Conservation (phyloP, 139 green algal species). For the Klebsormidium nitens region DNA sequence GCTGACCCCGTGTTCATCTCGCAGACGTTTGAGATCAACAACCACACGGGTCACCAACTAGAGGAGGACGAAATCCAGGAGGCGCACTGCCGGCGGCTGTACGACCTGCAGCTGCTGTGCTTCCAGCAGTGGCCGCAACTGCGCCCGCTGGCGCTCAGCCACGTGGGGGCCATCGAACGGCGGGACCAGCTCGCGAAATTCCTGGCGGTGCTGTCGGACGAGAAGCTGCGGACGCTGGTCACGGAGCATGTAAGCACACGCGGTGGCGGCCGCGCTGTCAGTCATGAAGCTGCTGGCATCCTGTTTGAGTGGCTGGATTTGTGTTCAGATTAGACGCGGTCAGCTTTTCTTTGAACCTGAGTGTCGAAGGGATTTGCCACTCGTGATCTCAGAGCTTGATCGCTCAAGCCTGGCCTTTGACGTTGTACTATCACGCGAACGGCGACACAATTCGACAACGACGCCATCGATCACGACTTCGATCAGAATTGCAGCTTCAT, state of each 20-base stretch:
- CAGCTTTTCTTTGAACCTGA: too few species aligned
- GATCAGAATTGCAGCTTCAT: too few species aligned
- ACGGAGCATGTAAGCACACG: conserved; percentile 23
- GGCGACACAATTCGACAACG: too few species aligned
- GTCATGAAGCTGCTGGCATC: too few species aligned
- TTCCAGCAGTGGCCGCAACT: conserved; percentile 69
- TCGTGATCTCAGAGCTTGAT: too few species aligned
- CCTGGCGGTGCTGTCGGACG: conserved; percentile 46
- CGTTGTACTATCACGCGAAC: too few species aligned
- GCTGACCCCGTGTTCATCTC: not conserved
- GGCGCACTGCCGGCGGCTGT: conserved; percentile 68
- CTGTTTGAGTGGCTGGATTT: too few species aligned
- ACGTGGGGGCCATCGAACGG: conserved; percentile 72
- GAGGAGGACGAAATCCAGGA: conserved; percentile 72
- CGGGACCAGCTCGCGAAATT: conserved; percentile 55
- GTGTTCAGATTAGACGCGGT: too few species aligned
- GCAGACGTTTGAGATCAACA: conserved; percentile 80
- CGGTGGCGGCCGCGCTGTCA: too few species aligned
- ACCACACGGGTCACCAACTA: conserved; percentile 82
- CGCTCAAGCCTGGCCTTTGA: too few species aligned
- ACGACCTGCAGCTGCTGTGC: conserved; percentile 79
- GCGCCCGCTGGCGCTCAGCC: conserved; percentile 67
- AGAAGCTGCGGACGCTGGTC: conserved; percentile 67
- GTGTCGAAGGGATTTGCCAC: too few species aligned
- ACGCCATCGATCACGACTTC: too few species aligned